A percentile compares a stretch with the other conserved stretches of the same genome.
Evolutionary conservation across 1,139 yeast species (phyloP).

Genomic region (Taiozyma sp.): DNA sequence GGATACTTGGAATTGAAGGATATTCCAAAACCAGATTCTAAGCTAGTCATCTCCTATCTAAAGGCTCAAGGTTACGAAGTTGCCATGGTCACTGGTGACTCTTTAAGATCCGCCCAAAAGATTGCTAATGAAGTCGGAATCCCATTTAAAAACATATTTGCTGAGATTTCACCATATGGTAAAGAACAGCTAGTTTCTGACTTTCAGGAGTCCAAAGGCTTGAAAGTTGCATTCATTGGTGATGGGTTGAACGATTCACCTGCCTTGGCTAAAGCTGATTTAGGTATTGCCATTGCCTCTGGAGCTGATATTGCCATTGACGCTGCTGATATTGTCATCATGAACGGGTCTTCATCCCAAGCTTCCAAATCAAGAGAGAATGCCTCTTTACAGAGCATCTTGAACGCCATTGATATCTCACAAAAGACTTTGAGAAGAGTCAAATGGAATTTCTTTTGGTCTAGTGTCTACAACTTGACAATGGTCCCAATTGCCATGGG

Average conservation of each 20-base stretch:
- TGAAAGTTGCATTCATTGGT: conserved; percentile 79
- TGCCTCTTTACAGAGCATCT: conserved; percentile 30
- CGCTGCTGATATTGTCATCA: conserved; percentile 90
- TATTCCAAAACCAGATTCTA: conserved; percentile 63
- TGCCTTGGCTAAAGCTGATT: conserved; percentile 81
- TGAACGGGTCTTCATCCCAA: conserved; percentile 25
- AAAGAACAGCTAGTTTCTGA: conserved; percentile 65
- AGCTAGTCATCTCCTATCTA: conserved; percentile 53
- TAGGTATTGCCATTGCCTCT: conserved; percentile 87
- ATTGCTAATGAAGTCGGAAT: conserved; percentile 72
- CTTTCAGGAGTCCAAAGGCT: conserved; percentile 39
- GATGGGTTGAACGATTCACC: conserved; percentile 98
- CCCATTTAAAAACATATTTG: conserved; percentile 57
- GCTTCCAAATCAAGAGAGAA: not conserved
- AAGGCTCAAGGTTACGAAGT: conserved; percentile 52
- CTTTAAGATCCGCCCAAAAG: conserved; percentile 52
- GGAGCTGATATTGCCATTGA: conserved; percentile 97
- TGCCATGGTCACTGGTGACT: conserved; percentile 95
- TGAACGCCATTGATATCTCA: conserved; percentile 72
- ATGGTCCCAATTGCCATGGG: conserved; percentile 99
- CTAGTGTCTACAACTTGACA: conserved; percentile 73
- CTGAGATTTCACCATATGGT: conserved; percentile 73
- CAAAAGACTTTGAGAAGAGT: conserved; percentile 67
- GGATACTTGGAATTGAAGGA: conserved; percentile 73
- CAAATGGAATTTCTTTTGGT: conserved; percentile 81